phyloP scores from a whole-genome alignment of 768 basidiomycete species.

The Lactifluus rugatus region DNA sequence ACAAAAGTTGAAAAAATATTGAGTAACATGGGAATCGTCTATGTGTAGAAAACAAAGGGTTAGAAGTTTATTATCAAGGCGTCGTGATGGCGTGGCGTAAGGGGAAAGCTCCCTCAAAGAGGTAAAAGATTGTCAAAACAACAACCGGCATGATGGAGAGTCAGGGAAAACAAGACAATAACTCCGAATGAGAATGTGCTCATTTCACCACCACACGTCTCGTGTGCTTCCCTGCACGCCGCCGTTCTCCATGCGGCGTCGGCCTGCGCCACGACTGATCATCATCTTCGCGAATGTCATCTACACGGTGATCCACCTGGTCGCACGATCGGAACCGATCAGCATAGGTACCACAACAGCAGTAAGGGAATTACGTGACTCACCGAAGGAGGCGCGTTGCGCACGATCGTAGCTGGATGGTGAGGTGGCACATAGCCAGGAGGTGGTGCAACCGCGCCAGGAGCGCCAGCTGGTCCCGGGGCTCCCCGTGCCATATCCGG shows the following conservation, averaged over 20 bases:
- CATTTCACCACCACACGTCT: slow-evolving; percentile 46
- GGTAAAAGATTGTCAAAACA: neutral
- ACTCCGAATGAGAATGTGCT: slow-evolving; percentile 7
- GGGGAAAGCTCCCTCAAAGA: neutral
- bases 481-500: slow-evolving; percentile 25
- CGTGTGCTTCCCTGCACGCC: slow-evolving; percentile 75
- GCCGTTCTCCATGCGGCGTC: slow-evolving; percentile 63
- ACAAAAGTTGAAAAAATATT: neutral
- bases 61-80: neutral
- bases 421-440: slow-evolving; percentile 22
- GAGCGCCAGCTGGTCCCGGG: slow-evolving; percentile 6
- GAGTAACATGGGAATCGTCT: neutral
- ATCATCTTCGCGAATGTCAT: slow-evolving; percentile 52
- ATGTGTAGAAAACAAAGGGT: neutral
- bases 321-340: slow-evolving; percentile 15
- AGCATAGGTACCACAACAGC: slow-evolving; percentile 7
- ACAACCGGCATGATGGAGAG: slow-evolving; percentile 7
- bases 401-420: slow-evolving; percentile 11
- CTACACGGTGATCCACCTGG: slow-evolving; percentile 23
- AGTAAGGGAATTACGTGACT: slow-evolving; percentile 9
- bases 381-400: slow-evolving; percentile 14
- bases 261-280: slow-evolving; percentile 59
- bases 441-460: slow-evolving; percentile 24
- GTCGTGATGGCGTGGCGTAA: neutral
- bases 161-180: neutral